These are phyloP conservation scores for Tranzscheliella williamsii DNA, from an alignment of 1,284 basidiomycete genomes.

Conservation along the genomic window DNA sequence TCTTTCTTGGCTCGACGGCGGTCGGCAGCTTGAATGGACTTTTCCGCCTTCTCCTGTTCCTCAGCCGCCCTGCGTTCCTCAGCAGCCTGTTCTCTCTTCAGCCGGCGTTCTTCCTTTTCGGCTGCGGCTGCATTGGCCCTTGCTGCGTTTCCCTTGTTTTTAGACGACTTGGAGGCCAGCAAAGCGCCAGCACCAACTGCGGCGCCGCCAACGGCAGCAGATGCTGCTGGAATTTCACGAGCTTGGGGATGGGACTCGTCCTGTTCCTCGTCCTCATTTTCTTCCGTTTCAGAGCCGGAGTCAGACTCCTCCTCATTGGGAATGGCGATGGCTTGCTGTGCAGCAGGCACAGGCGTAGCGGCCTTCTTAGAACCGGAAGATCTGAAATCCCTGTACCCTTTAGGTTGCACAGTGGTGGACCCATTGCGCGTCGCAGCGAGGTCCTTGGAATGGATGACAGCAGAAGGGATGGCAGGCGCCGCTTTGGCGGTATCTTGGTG, in stretches of 20 bases:
- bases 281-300: constrained; percentile 2
- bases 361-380: constrained; percentile 4
- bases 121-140: constrained; percentile 2
- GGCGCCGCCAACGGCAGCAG: too few relatives aligned
- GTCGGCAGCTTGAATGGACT: constrained; percentile 16
- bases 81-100: constrained; percentile 15
- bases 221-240: too few relatives aligned
- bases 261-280: constrained; percentile 5
- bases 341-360: constrained; percentile 1
- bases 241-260: too few relatives aligned
- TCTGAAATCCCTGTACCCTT: constrained; percentile 23
- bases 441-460: too few relatives aligned
- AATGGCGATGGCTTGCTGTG: not conserved
- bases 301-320: not conserved
- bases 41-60: constrained; percentile 17
- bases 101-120: constrained; percentile 11
- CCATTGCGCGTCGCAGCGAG: too few relatives aligned
- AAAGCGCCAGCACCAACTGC: too few relatives aligned
- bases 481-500: constrained; percentile 7
- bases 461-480: constrained; percentile 10
- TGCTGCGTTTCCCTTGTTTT: not conserved
- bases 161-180: too few relatives aligned
- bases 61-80: constrained; percentile 24
- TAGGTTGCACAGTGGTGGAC: too few relatives aligned
- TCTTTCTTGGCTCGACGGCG: constrained; percentile 28